Evolutionary conservation across 2,329 filamentous ascomycete species (phyloP), one percentile per base, ranked within the genome.

Genomic region (Fusarium sp.): DNA sequence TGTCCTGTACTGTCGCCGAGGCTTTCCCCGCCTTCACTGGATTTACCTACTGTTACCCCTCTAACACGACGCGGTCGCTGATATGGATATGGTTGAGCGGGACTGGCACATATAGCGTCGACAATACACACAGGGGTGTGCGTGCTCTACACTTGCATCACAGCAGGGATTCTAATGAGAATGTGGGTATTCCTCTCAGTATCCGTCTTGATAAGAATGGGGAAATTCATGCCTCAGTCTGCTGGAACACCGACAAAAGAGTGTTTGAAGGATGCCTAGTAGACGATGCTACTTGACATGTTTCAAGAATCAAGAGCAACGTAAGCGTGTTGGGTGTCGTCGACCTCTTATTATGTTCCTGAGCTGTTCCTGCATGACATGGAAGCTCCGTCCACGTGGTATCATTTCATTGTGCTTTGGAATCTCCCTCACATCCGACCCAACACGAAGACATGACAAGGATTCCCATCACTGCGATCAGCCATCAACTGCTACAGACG

Each of bases 351-450:
- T 35, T 36, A 42, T 69, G 65, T 64, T 69, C 51, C 61, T 55
- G 68, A 63, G 54, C 51, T 57, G 76, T 78, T 77, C 76, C 76
- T 78, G 76, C 76, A 72, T 77, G 56, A 60, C 49, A 58, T 66
- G 69, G 52, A 61, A 62, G 56, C 56, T 62, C 47, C 58, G 58
- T 68, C 75, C 75, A 78, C 76, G 73, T 78, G 76, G 75, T 66
- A 56, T 66, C 60, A 55, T 75, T 35, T 64, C 47, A 65, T 75
- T 62, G 63, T 70, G 70, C 57, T 57, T 67, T 67, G 49, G 55
- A 49, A 63, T 57, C 48, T 33, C n/a, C 51, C 51, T 60, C 55
- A 41, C 36, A 39, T 39, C 33, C 44, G 20, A 28, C 51, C 51
- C 51, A 55, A 42, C 38, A 44, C 35, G 36, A 56, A 56, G 49